These are phyloP conservation scores for Amauroascus niger DNA, from an alignment of 2,329 filamentous ascomycete species.

Conservation along the genomic window DNA sequence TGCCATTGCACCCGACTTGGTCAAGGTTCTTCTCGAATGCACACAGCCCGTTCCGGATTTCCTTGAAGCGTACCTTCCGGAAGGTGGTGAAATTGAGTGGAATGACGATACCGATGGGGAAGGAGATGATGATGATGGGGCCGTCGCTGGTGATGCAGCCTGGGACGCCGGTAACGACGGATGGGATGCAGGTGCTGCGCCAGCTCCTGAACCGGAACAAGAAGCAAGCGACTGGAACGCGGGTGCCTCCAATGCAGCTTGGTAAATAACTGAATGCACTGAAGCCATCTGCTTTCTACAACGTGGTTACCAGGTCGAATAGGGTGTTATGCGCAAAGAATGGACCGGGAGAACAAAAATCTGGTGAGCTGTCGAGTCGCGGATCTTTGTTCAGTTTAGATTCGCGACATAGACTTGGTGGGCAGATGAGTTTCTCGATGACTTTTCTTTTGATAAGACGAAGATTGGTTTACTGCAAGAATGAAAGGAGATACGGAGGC, in stretches of 20 bases:
- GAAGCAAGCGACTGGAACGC: constrained; percentile 5
- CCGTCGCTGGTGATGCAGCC: constrained; percentile 17
- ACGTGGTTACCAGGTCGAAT: too few relatives aligned
- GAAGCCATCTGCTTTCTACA: too few relatives aligned
- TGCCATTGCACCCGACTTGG: constrained; percentile 59
- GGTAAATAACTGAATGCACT: too few relatives aligned
- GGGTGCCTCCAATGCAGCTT: not conserved
- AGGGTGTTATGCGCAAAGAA: not conserved
- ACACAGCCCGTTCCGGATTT: constrained; percentile 75
- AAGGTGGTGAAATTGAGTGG: constrained; percentile 37
- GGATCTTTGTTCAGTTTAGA: not conserved
- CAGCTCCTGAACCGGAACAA: constrained; percentile 6
- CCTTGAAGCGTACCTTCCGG: constrained; percentile 49
- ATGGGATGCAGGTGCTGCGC: constrained; percentile 1
- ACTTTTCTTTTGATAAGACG: not conserved
- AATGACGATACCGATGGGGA: constrained; percentile 47
- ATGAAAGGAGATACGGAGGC: not conserved
- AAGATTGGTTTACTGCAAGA: too few relatives aligned
- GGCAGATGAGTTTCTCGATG: not conserved
- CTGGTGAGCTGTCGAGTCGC: not conserved
- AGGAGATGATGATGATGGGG: constrained; percentile 20
- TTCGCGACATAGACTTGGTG: not conserved
- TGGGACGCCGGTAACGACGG: constrained; percentile 13
- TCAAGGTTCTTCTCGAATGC: constrained; percentile 72
- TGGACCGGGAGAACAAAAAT: not conserved